These are phyloP conservation scores for Aspergillus sp. DNA, from an alignment of 2,329 filamentous ascomycete species.

Conservation along the genomic window DNA sequence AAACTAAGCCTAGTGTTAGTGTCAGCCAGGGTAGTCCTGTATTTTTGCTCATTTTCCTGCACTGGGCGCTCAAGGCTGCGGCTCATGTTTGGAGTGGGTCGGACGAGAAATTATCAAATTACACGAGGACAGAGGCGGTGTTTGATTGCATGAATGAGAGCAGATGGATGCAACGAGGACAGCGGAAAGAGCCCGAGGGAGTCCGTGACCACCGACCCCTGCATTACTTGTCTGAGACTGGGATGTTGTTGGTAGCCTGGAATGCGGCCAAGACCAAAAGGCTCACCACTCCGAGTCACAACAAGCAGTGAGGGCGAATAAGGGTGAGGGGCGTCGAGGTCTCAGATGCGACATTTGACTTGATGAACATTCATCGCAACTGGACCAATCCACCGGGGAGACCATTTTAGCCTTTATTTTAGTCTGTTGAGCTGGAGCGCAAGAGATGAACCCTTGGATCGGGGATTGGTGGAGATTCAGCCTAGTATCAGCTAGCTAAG, in stretches of 20 bases:
- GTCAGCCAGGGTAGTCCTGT: not conserved
- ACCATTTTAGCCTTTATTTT: not conserved
- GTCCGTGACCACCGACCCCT: not conserved
- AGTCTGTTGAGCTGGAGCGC: constrained; percentile 1
- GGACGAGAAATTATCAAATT: constrained; percentile 2
- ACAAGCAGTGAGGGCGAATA: not conserved
- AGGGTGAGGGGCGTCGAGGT: not conserved
- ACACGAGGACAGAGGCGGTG: not conserved
- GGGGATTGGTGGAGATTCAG: constrained; percentile 8
- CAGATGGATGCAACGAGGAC: not conserved
- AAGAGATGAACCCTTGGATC: constrained; percentile 7
- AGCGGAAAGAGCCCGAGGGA: not conserved
- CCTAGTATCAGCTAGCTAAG: not conserved
- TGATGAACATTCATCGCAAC: not conserved
- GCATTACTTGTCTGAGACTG: not conserved
- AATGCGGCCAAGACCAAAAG: not conserved
- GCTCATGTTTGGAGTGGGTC: constrained; percentile 11
- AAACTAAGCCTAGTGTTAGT: not conserved
- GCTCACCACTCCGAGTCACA: not conserved
- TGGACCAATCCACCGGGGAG: constrained; percentile 1
- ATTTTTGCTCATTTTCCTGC: not conserved
- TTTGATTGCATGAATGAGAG: not conserved
- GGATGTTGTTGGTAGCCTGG: not conserved
- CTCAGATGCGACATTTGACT: not conserved
- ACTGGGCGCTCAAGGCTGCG: not conserved